Conservation (phyloP, 768 basidiomycete genomes). For the Pisolithus marmoratus region DNA sequence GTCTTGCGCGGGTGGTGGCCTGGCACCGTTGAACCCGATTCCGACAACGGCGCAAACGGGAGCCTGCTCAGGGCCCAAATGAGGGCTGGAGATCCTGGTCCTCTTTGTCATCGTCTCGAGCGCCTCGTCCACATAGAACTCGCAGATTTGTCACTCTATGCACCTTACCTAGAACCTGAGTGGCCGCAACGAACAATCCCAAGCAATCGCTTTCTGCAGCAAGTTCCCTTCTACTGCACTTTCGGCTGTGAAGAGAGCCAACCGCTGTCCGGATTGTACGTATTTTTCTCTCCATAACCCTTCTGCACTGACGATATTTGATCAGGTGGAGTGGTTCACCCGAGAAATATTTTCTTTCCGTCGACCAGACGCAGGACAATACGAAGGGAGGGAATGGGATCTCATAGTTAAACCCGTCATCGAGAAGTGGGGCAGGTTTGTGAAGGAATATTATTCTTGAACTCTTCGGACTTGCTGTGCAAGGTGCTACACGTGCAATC, state of each 20-base stretch:
- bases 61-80: slow-evolving; percentile 65
- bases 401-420: slow-evolving; percentile 68
- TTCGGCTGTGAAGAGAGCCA: slow-evolving; percentile 13
- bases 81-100: slow-evolving; percentile 52
- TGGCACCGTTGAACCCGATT: slow-evolving; percentile 37
- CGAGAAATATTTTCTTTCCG: slow-evolving; percentile 77
- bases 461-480: background rate
- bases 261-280: slow-evolving; percentile 43
- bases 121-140: slow-evolving; percentile 78
- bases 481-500: background rate
- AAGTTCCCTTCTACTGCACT: slow-evolving; percentile 4
- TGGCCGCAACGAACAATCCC: slow-evolving; percentile 37
- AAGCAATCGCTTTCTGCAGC: slow-evolving; percentile 12
- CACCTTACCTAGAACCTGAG: slow-evolving; percentile 51
- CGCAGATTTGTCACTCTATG: slow-evolving; percentile 55
- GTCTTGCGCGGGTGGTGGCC: slow-evolving; percentile 75
- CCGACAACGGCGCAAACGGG: slow-evolving; percentile 26
- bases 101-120: slow-evolving; percentile 71
- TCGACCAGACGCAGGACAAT: slow-evolving; percentile 44
- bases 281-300: slow-evolving; percentile 16
- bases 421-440: slow-evolving; percentile 70
- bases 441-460: slow-evolving; percentile 31
- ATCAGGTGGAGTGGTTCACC: slow-evolving; percentile 53
- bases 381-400: slow-evolving; percentile 71
- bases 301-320: background rate